Base-by-base conservation (phyloP, 352 stramenopile genomes). In the Phytophthora sojae region DNA sequence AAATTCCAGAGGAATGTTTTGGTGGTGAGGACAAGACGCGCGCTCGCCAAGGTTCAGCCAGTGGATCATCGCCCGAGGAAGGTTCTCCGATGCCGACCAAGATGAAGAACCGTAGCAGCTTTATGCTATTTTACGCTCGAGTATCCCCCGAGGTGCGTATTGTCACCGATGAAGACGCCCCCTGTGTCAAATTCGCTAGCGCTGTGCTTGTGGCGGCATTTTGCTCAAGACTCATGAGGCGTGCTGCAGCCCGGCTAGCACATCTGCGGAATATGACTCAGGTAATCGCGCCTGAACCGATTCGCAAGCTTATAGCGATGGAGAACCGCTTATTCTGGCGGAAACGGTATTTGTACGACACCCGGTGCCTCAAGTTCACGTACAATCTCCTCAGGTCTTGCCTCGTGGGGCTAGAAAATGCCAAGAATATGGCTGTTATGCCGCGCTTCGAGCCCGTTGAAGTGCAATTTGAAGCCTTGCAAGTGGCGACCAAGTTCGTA, bases 261-360 rank as follows among this genome's bases (percentile, higher is more conserved):
- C 73, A 82, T 35, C 61, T 94, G 52, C 83, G 82, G 32, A 80
- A 57, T 55, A 71, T 88, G 29, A 71, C 67, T 7, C 69, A 80
- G 4, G 69, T 95, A 17, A 86, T 94, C 51, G 88, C 87, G 0
- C 89, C 89, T 0, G 79, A 92, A 51, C 73, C 82, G 11, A 97
- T 97, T 69, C 85, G 85, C 4, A 73, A 88, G 45, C 76, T 89
- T 17, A 96, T 97, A 47, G 75, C 87, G 39, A 85, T 88, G 51
- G 90, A 97, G 55, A 97, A 97, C 62, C 82, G 80, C 23, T 76
- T 94, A 42, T 97, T 94, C 55, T 97, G 90, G 90, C 75, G 89
- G 6, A 96, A 96, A 71, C 88, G 83, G 67, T 96, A 97, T 59
- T 58, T 97, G 47, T 93, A 89, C 56, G 88, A 95, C 47, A 77